phyloP scores from a whole-genome alignment of 2,329 filamentous ascomycete species.

The Zymoseptoria pseudotritici region DNA sequence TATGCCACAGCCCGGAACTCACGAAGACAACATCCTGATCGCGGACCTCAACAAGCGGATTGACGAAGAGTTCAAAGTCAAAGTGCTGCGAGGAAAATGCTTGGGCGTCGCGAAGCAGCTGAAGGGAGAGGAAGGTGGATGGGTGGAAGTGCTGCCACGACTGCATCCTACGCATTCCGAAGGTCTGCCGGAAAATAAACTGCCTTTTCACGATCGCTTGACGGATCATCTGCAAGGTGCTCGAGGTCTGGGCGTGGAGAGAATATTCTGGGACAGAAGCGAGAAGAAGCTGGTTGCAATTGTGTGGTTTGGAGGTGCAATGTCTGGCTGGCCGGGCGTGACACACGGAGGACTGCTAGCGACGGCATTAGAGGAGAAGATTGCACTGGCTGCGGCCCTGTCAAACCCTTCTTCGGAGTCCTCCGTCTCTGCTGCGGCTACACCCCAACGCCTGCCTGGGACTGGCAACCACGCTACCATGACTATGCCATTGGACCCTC shows the following conservation, averaged over 20 bases:
- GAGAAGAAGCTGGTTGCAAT: slow-evolving; percentile 55
- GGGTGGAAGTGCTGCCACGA: slow-evolving; percentile 25
- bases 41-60: slow-evolving; percentile 38
- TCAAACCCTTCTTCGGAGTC: slow-evolving; percentile 23
- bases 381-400: slow-evolving; percentile 58
- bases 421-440: slow-evolving; percentile 18
- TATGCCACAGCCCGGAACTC: slow-evolving; percentile 34
- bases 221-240: slow-evolving; percentile 32
- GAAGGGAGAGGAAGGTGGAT: slow-evolving; percentile 25
- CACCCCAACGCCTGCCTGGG: slow-evolving; percentile 26
- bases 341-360: slow-evolving; percentile 65
- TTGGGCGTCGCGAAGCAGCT: slow-evolving; percentile 28
- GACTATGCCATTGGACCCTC: slow-evolving; percentile 4
- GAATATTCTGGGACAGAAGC: slow-evolving; percentile 55
- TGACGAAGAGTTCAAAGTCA: slow-evolving; percentile 43
- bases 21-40: slow-evolving; percentile 38
- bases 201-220: slow-evolving; percentile 16
- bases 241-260: slow-evolving; percentile 44
- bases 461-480: slow-evolving; percentile 27
- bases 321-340: slow-evolving; percentile 63
- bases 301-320: slow-evolving; percentile 59
- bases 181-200: slow-evolving; percentile 5
- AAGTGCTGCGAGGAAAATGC: slow-evolving; percentile 39
- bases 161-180: slow-evolving; percentile 1
- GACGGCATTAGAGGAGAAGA: slow-evolving; percentile 61